These are phyloP conservation scores for Linderina pennispora DNA, from an alignment of 192 early-diverging fungal genomes.

Conservation along the genomic window DNA sequence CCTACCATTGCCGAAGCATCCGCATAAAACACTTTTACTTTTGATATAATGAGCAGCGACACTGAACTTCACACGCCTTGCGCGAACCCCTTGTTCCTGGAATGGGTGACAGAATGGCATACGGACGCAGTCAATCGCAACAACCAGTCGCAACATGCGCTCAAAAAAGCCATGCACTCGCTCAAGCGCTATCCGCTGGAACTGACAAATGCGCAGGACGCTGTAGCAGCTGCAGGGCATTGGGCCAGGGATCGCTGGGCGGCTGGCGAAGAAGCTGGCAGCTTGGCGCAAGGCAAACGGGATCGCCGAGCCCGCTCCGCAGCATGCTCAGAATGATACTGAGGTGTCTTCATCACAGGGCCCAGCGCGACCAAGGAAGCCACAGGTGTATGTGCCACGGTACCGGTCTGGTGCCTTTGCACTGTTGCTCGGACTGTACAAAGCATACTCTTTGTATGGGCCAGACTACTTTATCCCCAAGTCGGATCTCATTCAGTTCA, in stretches of 20 bases:
- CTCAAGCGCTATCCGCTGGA: conserved; percentile 53
- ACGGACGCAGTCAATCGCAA: conserved; percentile 44
- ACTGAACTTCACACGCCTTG: no score
- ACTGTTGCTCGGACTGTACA: conserved; percentile 62
- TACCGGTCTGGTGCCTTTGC: conserved; percentile 77
- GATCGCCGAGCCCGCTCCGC: conserved; percentile 9
- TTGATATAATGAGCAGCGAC: no score
- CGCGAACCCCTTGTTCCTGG: conserved; percentile 60
- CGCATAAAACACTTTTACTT: no score
- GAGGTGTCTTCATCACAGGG: no score
- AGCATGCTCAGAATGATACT: no score
- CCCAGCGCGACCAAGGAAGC: no score
- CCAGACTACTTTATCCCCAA: conserved; percentile 53
- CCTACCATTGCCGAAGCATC: no score
- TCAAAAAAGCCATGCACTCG: conserved; percentile 60
- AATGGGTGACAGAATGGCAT: conserved; percentile 70
- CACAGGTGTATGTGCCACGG: conserved; percentile 60
- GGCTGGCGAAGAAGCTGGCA: conserved; percentile 49
- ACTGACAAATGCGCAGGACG: conserved; percentile 55
- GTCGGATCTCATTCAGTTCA: conserved; percentile 58
- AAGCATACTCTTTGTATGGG: conserved; percentile 33
- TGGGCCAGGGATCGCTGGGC: conserved; percentile 49
- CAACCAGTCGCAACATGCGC: conserved; percentile 48
- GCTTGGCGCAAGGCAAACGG: conserved; percentile 53
- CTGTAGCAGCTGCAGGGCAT: conserved; percentile 58